Conservation (phyloP, 805 yeast species). For the Saccharomycopsis microspora region DNA sequence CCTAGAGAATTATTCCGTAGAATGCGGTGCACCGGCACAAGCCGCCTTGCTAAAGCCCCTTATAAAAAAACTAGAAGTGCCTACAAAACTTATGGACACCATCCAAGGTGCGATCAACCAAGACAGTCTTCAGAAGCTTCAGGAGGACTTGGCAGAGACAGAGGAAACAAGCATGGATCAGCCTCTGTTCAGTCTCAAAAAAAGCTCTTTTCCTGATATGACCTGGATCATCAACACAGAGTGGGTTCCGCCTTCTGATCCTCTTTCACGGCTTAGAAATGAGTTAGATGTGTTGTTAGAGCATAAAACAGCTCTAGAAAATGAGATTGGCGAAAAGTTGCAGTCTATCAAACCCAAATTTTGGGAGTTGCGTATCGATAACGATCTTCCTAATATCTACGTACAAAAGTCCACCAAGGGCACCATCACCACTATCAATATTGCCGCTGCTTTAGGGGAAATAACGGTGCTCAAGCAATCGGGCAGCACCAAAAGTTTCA, state of each 20-base stretch:
- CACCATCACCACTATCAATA: slow-evolving; percentile 10
- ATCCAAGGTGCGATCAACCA: slow-evolving; percentile 33
- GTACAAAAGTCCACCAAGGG: slow-evolving; percentile 11
- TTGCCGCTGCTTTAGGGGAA: slow-evolving; percentile 14
- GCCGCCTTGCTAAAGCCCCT: slow-evolving; percentile 12
- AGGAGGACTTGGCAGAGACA: slow-evolving; percentile 16
- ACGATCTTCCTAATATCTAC: slow-evolving; percentile 14
- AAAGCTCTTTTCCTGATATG: slow-evolving; percentile 13
- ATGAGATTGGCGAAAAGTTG: slow-evolving; percentile 3
- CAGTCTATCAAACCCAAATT: slow-evolving; percentile 4
- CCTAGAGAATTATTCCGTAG: slow-evolving; percentile 40
- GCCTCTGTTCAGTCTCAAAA: slow-evolving; percentile 1
- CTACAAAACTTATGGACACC: slow-evolving; percentile 29
- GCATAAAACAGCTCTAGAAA: slow-evolving; percentile 19
- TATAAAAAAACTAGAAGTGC: slow-evolving; percentile 25
- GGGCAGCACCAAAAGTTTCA: slow-evolving; percentile 29
- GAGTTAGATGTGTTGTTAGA: slow-evolving; percentile 21
- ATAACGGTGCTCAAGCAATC: slow-evolving; percentile 17
- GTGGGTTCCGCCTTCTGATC: slow-evolving; percentile 20
- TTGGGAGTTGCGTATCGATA: slow-evolving; percentile 14
- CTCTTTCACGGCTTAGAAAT: slow-evolving; percentile 26
- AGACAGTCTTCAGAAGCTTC: slow-evolving; percentile 21
- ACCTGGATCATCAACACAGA: slow-evolving; percentile 26
- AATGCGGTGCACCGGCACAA: background rate
- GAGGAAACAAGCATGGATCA: slow-evolving; percentile 7